These are phyloP conservation scores for Stylonectria norvegica DNA, from an alignment of 2,329 filamentous ascomycete species.

Conservation along the genomic window DNA sequence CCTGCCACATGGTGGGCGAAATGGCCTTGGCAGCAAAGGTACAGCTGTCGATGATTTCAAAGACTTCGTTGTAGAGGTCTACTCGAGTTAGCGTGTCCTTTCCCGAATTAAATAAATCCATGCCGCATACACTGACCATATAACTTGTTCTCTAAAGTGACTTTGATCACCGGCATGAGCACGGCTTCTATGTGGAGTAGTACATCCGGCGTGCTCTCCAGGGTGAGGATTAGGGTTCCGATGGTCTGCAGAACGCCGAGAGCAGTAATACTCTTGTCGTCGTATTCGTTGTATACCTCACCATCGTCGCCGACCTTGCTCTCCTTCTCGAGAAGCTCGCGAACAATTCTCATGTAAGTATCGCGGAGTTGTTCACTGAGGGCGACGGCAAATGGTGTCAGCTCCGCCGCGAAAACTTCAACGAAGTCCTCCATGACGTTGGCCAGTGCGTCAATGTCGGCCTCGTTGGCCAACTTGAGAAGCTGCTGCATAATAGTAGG, in stretches of 20 bases:
- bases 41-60: slow-evolving; percentile 99
- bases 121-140: slow-evolving; percentile 61
- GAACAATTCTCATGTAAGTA: slow-evolving; percentile 90
- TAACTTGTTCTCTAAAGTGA: slow-evolving; percentile 95
- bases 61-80: slow-evolving; percentile 97
- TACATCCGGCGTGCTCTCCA: slow-evolving; percentile 96
- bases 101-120: too few relatives aligned
- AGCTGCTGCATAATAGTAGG: slow-evolving; percentile 99
- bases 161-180: slow-evolving; percentile 93
- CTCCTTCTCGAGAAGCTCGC: slow-evolving; percentile 86
- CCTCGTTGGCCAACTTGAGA: slow-evolving; percentile 94
- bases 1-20: slow-evolving; percentile 96
- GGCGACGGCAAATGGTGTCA: slow-evolving; percentile 95
- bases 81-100: slow-evolving; percentile 18
- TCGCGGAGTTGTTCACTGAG: slow-evolving; percentile 93
- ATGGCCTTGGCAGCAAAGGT: slow-evolving; percentile 97
- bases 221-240: slow-evolving; percentile 89
- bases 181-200: slow-evolving; percentile 91
- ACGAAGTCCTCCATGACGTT: slow-evolving; percentile 99
- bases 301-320: slow-evolving; percentile 72
- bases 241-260: slow-evolving; percentile 96
- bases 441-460: slow-evolving; percentile 92
- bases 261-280: slow-evolving; percentile 98
- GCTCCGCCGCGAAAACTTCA: slow-evolving; percentile 93
- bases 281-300: slow-evolving; percentile 83